Conservation (phyloP, 1,284 basidiomycete genomes). For the Ganoderma lucidum region DNA sequence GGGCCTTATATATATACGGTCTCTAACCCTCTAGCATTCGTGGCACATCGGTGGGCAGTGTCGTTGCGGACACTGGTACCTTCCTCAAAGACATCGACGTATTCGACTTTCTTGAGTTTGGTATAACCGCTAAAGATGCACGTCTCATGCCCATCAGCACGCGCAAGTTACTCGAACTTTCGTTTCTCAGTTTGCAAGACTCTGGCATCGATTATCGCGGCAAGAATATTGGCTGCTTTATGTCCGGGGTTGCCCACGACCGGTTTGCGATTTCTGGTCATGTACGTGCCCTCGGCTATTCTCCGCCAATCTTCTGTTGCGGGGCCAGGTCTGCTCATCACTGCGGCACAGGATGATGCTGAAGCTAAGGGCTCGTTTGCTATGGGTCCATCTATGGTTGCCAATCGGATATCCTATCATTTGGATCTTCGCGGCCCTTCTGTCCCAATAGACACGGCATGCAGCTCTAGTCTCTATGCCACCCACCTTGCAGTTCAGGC, state of each 20-base stretch:
- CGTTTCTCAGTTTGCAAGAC: constrained; percentile 49
- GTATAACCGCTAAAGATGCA: no score
- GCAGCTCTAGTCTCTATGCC: constrained; percentile 54
- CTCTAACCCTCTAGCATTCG: no score
- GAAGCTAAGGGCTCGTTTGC: constrained; percentile 49
- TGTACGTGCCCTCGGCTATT: no score
- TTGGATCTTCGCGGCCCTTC: constrained; percentile 57
- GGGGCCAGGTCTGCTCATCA: no score
- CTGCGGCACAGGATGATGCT: constrained; percentile 44
- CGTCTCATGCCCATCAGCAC: constrained; percentile 44
- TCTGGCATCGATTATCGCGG: constrained; percentile 51
- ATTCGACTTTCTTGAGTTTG: constrained; percentile 51
- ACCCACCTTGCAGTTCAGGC: constrained; percentile 57
- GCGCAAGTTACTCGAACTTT: constrained; percentile 47
- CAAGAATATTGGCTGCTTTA: constrained; percentile 49
- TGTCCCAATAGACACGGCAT: constrained; percentile 57
- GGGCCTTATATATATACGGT: no score
- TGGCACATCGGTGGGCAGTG: no score
- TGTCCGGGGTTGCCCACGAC: constrained; percentile 38
- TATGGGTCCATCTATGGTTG: constrained; percentile 46
- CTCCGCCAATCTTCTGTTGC: no score
- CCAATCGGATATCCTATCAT: constrained; percentile 57
- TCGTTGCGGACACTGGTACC: no score
- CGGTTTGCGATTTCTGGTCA: constrained; percentile 23
- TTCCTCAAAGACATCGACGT: constrained; percentile 48